Evolutionary conservation across 2,329 filamentous ascomycete genomes (phyloP).

Genomic region (Cercospora sesami): DNA sequence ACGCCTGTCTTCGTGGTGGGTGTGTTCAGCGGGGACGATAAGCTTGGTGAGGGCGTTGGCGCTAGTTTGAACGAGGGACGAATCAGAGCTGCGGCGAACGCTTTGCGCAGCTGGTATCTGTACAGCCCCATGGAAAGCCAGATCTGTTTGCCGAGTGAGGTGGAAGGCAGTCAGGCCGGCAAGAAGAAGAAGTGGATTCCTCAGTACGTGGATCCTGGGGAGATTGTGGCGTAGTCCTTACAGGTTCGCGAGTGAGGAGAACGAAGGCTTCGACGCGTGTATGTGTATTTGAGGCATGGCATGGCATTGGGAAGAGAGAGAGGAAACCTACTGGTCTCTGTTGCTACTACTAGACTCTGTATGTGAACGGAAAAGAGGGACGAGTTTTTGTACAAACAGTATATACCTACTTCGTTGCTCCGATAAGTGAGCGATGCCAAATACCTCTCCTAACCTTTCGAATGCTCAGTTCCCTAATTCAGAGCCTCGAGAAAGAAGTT

Average conservation of each 20-base stretch:
- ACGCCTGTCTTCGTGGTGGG: slow-evolving; percentile 92
- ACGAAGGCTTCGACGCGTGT: neutral
- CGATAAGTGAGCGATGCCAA: no score
- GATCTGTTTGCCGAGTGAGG: slow-evolving; percentile 53
- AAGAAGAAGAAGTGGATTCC: slow-evolving; percentile 49
- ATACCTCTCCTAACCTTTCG: no score
- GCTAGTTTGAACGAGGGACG: slow-evolving; percentile 75
- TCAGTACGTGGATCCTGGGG: slow-evolving; percentile 59
- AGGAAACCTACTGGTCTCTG: neutral
- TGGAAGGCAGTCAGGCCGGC: slow-evolving; percentile 31
- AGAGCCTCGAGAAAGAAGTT: neutral
- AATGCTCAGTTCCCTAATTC: no score
- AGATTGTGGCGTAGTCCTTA: slow-evolving; percentile 46
- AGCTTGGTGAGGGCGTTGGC: slow-evolving; percentile 87
- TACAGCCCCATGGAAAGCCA: slow-evolving; percentile 71
- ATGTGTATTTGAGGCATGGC: neutral
- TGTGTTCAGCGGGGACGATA: slow-evolving; percentile 86
- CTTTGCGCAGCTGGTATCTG: slow-evolving; percentile 92
- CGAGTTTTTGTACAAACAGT: neutral
- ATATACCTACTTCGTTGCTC: neutral
- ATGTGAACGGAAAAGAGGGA: neutral
- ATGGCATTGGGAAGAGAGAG: neutral
- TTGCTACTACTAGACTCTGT: neutral
- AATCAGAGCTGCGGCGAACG: slow-evolving; percentile 75
- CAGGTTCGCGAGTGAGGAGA: neutral